phyloP scores from a whole-genome alignment of 2,329 filamentous ascomycete species.

The Ceratocystis destructans region DNA sequence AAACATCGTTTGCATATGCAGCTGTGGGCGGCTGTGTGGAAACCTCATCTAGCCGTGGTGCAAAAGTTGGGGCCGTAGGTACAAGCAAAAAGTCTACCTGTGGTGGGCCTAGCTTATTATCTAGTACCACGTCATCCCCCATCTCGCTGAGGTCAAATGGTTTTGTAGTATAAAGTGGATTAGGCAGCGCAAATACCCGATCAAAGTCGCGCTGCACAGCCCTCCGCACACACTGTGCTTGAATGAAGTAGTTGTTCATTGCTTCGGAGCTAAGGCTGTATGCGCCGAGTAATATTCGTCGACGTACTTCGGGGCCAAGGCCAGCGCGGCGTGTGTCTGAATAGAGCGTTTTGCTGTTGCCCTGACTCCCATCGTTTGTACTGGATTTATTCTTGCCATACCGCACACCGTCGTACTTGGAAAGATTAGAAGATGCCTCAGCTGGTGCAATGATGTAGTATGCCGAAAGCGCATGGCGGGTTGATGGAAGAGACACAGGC shows the following conservation, averaged over 20 bases:
- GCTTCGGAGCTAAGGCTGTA: conserved; percentile 82
- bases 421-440: conserved; percentile 88
- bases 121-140: conserved; percentile 36
- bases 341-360: conserved; percentile 54
- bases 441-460: conserved; percentile 95
- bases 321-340: conserved; percentile 57
- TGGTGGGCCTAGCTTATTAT: conserved; percentile 42
- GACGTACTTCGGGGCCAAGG: conserved; percentile 73
- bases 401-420: conserved; percentile 93
- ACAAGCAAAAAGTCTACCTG: conserved; percentile 77
- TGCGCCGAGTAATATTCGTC: conserved; percentile 75
- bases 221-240: conserved; percentile 76
- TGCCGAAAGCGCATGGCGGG: conserved; percentile 70
- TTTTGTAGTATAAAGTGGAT: conserved; percentile 47
- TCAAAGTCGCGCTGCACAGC: conserved; percentile 82
- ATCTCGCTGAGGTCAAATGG: conserved; percentile 49
- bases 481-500: conserved; percentile 68
- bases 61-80: conserved; percentile 68
- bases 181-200: conserved; percentile 52
- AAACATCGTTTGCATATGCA: conserved; percentile 83
- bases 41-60: conserved; percentile 51
- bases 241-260: conserved; percentile 92
- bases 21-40: conserved; percentile 44
- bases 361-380: conserved; percentile 33
- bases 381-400: conserved; percentile 51